phyloP scores from a whole-genome alignment of 2,329 filamentous ascomycete genomes.

The Endoconidiophora polonica region DNA sequence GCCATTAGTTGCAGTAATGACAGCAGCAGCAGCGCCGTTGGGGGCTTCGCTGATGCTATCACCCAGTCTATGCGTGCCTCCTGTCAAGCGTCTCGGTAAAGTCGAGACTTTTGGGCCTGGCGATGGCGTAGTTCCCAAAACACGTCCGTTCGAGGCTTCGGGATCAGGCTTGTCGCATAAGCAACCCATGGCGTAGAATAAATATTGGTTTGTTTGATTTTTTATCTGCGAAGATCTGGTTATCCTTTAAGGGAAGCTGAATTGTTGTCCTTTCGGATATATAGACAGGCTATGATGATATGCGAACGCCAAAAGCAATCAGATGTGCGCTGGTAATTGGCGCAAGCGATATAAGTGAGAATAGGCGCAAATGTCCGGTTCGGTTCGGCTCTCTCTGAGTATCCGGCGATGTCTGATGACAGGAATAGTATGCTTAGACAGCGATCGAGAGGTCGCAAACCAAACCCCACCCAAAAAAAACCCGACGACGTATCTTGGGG shows the following conservation, averaged over 20 bases:
- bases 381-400: too few relatives aligned
- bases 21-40: slow-evolving; percentile 1
- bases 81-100: background rate
- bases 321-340: background rate
- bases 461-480: too few relatives aligned
- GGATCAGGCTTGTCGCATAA: slow-evolving; percentile 59
- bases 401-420: too few relatives aligned
- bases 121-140: slow-evolving; percentile 40
- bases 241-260: too few relatives aligned
- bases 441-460: too few relatives aligned
- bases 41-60: background rate
- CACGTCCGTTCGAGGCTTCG: slow-evolving; percentile 57
- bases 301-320: too few relatives aligned
- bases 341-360: too few relatives aligned
- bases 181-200: slow-evolving; percentile 52
- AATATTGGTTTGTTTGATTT: background rate
- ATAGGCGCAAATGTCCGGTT: too few relatives aligned
- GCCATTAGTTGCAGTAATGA: slow-evolving; percentile 5
- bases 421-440: too few relatives aligned
- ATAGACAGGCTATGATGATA: background rate
- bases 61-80: slow-evolving; percentile 5
- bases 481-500: too few relatives aligned
- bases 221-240: too few relatives aligned
- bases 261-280: too few relatives aligned
- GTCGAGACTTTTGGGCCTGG: slow-evolving; percentile 16